These are phyloP conservation scores for Tetraselmis striata DNA, from an alignment of 139 green algal genomes.

Conservation along the genomic window DNA sequence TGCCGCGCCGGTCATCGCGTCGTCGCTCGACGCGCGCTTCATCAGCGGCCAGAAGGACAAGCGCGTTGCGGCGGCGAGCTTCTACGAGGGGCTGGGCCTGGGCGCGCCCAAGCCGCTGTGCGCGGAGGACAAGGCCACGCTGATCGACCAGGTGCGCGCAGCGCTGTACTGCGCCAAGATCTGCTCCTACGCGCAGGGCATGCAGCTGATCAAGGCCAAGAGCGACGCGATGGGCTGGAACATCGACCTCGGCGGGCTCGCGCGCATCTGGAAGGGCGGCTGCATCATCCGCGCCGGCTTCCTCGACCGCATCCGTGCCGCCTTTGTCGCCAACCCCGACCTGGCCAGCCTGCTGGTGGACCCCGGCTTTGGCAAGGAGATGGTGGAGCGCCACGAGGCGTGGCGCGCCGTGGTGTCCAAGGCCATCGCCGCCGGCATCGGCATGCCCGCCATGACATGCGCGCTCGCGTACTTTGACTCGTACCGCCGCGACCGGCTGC, in stretches of 20 bases:
- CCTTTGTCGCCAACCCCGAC: constrained; percentile 73
- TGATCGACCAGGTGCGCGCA: constrained; percentile 45
- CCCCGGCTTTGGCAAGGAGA: constrained; percentile 73
- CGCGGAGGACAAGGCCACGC: constrained; percentile 39
- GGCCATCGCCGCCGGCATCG: constrained; percentile 49
- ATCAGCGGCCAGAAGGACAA: constrained; percentile 87
- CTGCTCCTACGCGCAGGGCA: constrained; percentile 41
- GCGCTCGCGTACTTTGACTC: constrained; percentile 96
- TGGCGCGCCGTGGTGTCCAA: constrained; percentile 80
- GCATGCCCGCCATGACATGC: constrained; percentile 73
- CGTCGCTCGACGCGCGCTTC: constrained; percentile 88
- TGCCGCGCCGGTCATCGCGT: constrained; percentile 88
- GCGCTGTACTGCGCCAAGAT: constrained; percentile 43
- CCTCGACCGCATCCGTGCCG: constrained; percentile 92
- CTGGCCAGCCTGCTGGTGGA: constrained; percentile 84
- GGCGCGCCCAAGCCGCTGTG: constrained; percentile 2
- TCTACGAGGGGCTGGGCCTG: constrained; percentile 47
- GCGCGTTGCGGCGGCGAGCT: constrained; percentile 65
- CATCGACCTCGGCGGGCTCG: constrained; percentile 85
- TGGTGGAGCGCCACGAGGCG: constrained; percentile 61
- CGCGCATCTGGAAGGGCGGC: constrained; percentile 90
- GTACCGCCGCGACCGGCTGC: constrained; percentile 81
- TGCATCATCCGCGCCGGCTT: constrained; percentile 98
- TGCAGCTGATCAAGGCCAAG: constrained; percentile 55
- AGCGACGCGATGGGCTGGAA: constrained; percentile 81